Percentiles rank a stretch among this genome's conserved stretches.
These are phyloP conservation scores for Ilyonectria destructans DNA, from an alignment of 2,329 filamentous ascomycete species.

Conservation along the genomic window DNA sequence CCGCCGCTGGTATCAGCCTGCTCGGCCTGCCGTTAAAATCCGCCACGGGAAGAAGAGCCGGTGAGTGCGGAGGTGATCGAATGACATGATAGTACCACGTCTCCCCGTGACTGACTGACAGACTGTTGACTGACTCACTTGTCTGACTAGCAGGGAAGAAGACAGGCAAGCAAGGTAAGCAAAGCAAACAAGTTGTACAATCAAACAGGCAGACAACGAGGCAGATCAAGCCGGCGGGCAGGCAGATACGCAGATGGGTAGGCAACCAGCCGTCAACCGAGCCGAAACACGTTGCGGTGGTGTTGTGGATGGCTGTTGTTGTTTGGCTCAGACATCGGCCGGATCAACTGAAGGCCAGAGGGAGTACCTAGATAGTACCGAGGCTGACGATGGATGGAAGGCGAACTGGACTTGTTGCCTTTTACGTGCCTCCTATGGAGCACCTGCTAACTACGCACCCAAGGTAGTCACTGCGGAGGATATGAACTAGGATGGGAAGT, in stretches of 20 bases:
- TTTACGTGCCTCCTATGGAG: background rate
- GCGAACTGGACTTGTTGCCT: background rate
- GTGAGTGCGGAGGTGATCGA: slow-evolving; percentile 16
- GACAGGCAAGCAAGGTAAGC: slow-evolving; percentile 5
- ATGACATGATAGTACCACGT: slow-evolving; percentile 22
- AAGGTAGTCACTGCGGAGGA: slow-evolving; percentile 1
- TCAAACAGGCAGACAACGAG: background rate
- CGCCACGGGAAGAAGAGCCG: slow-evolving; percentile 11
- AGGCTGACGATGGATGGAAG: slow-evolving; percentile 21
- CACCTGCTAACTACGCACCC: no score
- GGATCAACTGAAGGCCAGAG: background rate
- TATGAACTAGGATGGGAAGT: slow-evolving; percentile 19
- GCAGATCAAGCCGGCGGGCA: slow-evolving; percentile 8
- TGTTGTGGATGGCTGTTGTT: slow-evolving; percentile 7
- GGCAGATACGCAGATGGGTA: background rate
- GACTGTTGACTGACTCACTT: no score
- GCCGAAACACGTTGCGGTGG: background rate
- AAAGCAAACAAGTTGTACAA: background rate
- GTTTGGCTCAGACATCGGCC: slow-evolving; percentile 13
- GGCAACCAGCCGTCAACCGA: background rate
- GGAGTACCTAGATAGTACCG: background rate
- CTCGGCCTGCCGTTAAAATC: slow-evolving; percentile 14
- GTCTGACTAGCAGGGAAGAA: background rate
- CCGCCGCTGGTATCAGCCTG: slow-evolving; percentile 15
- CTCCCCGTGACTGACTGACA: slow-evolving; percentile 2